phyloP scores from a whole-genome alignment of 2,329 filamentous ascomycete genomes.

The Arthroderma sp. region DNA sequence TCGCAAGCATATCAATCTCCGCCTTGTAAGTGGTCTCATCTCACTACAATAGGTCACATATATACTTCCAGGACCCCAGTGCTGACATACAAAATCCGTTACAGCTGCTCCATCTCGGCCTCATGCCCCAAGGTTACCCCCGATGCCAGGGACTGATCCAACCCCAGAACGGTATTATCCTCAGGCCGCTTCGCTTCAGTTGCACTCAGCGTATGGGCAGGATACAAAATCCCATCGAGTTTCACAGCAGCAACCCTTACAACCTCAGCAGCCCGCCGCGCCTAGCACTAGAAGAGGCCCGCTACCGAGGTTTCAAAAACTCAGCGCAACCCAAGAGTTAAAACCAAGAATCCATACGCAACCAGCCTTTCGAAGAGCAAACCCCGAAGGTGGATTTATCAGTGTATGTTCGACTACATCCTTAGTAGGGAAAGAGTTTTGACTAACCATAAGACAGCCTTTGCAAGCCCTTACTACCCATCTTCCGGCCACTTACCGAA shows the following conservation, averaged over 20 bases:
- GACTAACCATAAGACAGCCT: constrained; percentile 44
- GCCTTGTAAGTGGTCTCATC: constrained; percentile 33
- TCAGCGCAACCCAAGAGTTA: constrained; percentile 59
- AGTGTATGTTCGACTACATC: constrained; percentile 50
- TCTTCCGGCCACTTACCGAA: constrained; percentile 87
- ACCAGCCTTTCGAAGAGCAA: constrained; percentile 80
- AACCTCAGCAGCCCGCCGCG: constrained; percentile 23
- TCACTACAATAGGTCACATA: background rate
- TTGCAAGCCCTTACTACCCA: constrained; percentile 91
- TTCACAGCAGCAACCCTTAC: constrained; percentile 31
- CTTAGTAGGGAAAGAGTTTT: constrained; percentile 4
- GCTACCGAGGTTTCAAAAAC: constrained; percentile 77
- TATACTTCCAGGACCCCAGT: background rate
- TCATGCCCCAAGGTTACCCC: constrained; percentile 55
- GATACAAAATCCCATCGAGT: constrained; percentile 39
- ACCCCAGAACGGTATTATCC: constrained; percentile 58
- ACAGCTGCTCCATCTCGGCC: constrained; percentile 25
- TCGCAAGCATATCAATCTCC: constrained; percentile 47
- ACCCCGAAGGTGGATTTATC: constrained; percentile 94
- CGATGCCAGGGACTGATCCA: constrained; percentile 56
- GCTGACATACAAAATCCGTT: constrained; percentile 4
- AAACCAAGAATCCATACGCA: constrained; percentile 74
- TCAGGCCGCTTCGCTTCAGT: constrained; percentile 53
- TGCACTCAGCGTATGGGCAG: constrained; percentile 51
- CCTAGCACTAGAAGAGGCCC: constrained; percentile 40